Evolutionary conservation across 192 early-diverging fungal species (phyloP).

Genomic region (Funneliformis geosporum): DNA sequence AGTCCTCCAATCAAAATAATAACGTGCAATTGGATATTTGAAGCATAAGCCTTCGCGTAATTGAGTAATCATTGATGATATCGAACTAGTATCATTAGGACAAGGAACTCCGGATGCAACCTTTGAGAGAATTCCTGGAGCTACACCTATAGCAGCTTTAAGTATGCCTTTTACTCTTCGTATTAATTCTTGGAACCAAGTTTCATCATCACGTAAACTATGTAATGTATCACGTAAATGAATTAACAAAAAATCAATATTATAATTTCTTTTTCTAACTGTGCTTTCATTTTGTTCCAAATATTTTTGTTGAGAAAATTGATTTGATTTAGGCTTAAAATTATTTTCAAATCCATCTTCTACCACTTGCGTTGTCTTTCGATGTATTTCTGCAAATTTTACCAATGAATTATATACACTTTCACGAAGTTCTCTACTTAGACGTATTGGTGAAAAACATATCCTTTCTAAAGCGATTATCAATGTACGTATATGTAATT

Average conservation of each 20-base stretch:
- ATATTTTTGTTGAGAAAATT: too few species aligned
- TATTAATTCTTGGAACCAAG: too few species aligned
- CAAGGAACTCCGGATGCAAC: too few species aligned
- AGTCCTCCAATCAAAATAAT: too few species aligned
- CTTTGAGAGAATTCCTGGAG: neutral
- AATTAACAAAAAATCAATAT: conserved; percentile 17
- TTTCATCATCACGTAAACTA: too few species aligned
- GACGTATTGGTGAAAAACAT: neutral
- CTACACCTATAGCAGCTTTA: neutral
- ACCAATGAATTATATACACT: neutral
- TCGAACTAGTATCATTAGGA: too few species aligned
- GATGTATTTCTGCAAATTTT: neutral
- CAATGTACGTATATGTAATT: conserved; percentile 1
- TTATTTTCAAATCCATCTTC: neutral
- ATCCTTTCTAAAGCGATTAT: neutral
- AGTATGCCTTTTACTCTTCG: neutral
- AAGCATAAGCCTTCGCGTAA: too few species aligned
- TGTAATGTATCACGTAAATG: conserved; percentile 6
- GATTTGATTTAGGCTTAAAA: too few species aligned
- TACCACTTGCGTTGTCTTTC: neutral
- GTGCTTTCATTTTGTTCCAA: too few species aligned
- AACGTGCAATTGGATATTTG: too few species aligned
- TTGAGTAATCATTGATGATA: too few species aligned
- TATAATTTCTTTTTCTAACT: neutral
- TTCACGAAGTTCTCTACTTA: neutral